These are phyloP conservation scores for Fusarium verticillioides DNA, from an alignment of 2,329 filamentous ascomycete species.

Conservation along the genomic window DNA sequence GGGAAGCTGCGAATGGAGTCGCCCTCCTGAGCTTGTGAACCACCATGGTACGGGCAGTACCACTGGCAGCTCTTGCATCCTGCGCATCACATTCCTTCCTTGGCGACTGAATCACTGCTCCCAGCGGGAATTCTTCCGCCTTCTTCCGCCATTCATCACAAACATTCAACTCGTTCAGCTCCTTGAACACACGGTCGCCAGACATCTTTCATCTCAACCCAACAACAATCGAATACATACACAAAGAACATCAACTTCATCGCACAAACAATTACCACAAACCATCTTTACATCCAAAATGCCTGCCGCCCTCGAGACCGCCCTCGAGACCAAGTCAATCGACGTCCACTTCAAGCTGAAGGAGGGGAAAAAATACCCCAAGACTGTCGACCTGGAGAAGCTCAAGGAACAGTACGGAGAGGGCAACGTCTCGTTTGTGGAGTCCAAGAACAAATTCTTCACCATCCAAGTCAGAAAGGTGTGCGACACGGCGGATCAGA, in stretches of 20 bases:
- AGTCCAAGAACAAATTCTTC: too few species aligned
- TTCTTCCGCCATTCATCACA: not conserved
- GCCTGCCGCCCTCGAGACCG: not conserved
- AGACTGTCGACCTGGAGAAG: too few species aligned
- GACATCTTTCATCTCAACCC: not conserved
- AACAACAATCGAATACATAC: not conserved
- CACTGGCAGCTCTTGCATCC: not conserved
- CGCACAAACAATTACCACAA: not conserved
- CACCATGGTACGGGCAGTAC: accelerated
- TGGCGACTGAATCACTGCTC: accelerated
- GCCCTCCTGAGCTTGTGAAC: not conserved
- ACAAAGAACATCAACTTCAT: not conserved
- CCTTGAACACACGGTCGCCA: not conserved
- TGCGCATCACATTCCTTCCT: too few species aligned
- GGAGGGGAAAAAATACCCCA: not conserved
- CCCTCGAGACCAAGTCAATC: not conserved
- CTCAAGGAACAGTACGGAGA: too few species aligned
- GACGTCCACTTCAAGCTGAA: not conserved
- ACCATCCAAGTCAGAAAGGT: too few species aligned
- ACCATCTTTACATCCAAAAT: not conserved
- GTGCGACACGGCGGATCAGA: not conserved
- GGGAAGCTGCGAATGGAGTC: not conserved
- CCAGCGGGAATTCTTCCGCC: accelerated
- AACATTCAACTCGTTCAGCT: not conserved
- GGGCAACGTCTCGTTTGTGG: too few species aligned